A percentile compares a stretch with the other conserved stretches of the same genome.
Conservation (phyloP, 768 basidiomycete species). For the Paxillus ammoniavirescens region DNA sequence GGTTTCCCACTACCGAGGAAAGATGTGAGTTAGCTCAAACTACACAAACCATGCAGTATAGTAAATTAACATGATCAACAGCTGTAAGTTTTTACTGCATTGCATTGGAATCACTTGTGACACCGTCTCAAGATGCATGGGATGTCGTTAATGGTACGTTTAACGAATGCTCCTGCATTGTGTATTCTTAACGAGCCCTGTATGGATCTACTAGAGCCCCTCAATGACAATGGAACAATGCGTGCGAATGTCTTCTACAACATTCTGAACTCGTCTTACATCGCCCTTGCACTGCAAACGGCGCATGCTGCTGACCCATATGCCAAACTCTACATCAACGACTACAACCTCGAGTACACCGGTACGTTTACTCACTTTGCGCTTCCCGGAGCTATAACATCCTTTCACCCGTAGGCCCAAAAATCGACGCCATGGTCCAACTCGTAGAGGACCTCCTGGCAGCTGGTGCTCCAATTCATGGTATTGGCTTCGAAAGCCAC, state of each 20-base stretch:
- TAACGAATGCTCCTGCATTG: background rate
- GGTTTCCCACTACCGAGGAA: slow-evolving; percentile 14
- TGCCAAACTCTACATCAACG: slow-evolving; percentile 35
- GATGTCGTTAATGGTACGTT: slow-evolving; percentile 20
- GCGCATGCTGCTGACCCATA: slow-evolving; percentile 30
- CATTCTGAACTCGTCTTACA: slow-evolving; percentile 47
- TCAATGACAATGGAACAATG: slow-evolving; percentile 59
- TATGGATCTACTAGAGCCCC: slow-evolving; percentile 7
- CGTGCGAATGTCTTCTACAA: slow-evolving; percentile 52
- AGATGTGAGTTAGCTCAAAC: slow-evolving; percentile 3
- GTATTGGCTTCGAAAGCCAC: slow-evolving; percentile 61
- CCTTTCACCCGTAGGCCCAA: slow-evolving; percentile 4
- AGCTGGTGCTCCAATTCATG: slow-evolving; percentile 53
- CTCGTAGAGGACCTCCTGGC: slow-evolving; percentile 49
- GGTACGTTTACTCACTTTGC: slow-evolving; percentile 15
- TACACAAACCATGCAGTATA: background rate
- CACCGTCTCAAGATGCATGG: slow-evolving; percentile 13
- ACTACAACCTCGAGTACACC: slow-evolving; percentile 24
- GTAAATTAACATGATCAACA: background rate
- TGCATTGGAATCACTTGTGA: background rate
- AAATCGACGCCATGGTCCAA: slow-evolving; percentile 49
- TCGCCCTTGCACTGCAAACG: slow-evolving; percentile 45
- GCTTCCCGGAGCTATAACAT: background rate
- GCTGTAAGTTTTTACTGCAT: slow-evolving; percentile 9
- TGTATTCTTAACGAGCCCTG: background rate